A percentile compares a stretch with the other conserved stretches of the same genome.
These are phyloP conservation scores for Thalassiosira mediterranea DNA, from an alignment of 352 stramenopile species.

Conservation along the genomic window DNA sequence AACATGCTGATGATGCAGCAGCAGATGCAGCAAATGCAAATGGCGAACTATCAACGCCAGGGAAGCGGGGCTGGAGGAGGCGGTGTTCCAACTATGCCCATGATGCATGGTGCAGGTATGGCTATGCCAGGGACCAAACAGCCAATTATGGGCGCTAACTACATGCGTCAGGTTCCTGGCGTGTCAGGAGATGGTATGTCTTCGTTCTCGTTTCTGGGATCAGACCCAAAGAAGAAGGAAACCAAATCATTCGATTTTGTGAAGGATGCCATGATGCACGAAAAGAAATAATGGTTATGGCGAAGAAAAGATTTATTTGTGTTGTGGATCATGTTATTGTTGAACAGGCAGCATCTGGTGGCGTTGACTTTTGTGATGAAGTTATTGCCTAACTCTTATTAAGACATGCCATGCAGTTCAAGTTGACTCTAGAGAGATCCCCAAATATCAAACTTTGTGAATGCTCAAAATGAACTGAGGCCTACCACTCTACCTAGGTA, in stretches of 20 bases:
- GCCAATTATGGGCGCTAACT: slow-evolving; percentile 56
- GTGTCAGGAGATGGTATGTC: slow-evolving; percentile 46
- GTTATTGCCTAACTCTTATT: too few relatives aligned
- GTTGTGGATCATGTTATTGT: too few relatives aligned
- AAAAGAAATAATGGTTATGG: slow-evolving; percentile 27
- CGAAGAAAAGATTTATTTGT: too few relatives aligned
- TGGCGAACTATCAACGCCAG: slow-evolving; percentile 24
- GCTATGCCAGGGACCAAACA: slow-evolving; percentile 8
- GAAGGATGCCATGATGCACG: slow-evolving; percentile 78
- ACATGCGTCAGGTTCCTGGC: slow-evolving; percentile 58
- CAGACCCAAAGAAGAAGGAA: slow-evolving; percentile 53
- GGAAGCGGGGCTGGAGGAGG: slow-evolving; percentile 6
- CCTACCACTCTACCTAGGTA: too few relatives aligned
- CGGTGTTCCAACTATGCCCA: slow-evolving; percentile 13
- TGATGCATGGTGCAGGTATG: background rate
- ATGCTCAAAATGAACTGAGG: too few relatives aligned
- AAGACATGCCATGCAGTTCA: too few relatives aligned
- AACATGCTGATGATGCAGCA: slow-evolving; percentile 63
- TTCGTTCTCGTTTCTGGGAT: slow-evolving; percentile 66
- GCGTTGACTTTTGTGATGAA: too few relatives aligned
- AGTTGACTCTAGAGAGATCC: too few relatives aligned
- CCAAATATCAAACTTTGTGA: too few relatives aligned
- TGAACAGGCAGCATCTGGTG: too few relatives aligned
- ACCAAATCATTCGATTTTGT: slow-evolving; percentile 83
- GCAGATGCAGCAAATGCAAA: slow-evolving; percentile 60